Evolutionary conservation across 345 rosid genomes (phyloP).

Genomic region (Pugionium cornutum): DNA sequence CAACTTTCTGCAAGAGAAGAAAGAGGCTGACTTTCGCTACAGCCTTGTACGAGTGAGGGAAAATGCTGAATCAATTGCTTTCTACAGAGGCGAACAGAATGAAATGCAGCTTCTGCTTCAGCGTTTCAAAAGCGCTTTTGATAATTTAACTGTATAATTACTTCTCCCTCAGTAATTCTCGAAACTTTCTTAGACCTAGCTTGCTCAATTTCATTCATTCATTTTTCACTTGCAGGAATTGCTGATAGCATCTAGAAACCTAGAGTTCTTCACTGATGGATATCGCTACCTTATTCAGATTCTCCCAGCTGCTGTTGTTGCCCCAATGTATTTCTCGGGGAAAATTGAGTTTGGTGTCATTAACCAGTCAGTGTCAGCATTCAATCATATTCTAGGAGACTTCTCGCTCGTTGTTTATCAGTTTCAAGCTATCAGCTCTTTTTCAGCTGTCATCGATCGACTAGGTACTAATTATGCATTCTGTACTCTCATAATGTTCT

Average conservation of each 20-base stretch:
- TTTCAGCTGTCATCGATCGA: slow-evolving; percentile 97
- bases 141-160: slow-evolving; percentile 65
- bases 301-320: slow-evolving; percentile 96
- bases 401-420: slow-evolving; percentile 90
- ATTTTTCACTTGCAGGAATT: slow-evolving; percentile 59
- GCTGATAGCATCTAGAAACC: slow-evolving; percentile 90
- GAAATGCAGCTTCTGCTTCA: slow-evolving; percentile 85
- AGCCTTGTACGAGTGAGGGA: slow-evolving; percentile 96
- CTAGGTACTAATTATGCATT: slow-evolving; percentile 56
- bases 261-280: slow-evolving; percentile 94
- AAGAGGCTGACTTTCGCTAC: slow-evolving; percentile 96
- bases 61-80: slow-evolving; percentile 96
- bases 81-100: slow-evolving; percentile 89
- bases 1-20: slow-evolving; percentile 97
- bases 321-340: slow-evolving; percentile 97
- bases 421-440: slow-evolving; percentile 94
- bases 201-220: slow-evolving; percentile 25
- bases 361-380: slow-evolving; percentile 95
- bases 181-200: slow-evolving; percentile 12
- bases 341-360: slow-evolving; percentile 99
- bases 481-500: slow-evolving; percentile 12
- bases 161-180: slow-evolving; percentile 9
- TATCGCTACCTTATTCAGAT: slow-evolving; percentile 95
- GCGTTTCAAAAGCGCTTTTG: slow-evolving; percentile 87
- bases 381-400: slow-evolving; percentile 94